A percentile compares a stretch with the other conserved stretches of the same genome.
Evolutionary conservation across 345 rosid genomes (phyloP).

Genomic region (Tarenaya hassleriana): DNA sequence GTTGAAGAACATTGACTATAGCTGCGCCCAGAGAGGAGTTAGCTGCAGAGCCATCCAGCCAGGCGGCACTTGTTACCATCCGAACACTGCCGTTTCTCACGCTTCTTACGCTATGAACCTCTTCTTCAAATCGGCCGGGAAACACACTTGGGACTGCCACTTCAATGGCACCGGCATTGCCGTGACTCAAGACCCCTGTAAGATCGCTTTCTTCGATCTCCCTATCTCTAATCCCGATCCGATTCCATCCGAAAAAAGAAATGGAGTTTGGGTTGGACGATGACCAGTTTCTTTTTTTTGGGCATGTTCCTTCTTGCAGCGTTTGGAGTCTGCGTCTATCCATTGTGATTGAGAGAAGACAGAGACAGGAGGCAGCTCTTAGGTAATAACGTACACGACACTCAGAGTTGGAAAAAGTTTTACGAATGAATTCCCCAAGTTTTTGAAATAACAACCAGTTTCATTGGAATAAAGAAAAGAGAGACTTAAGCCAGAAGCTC

Average conservation of each 20-base stretch:
- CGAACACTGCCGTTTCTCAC: slow-evolving; percentile 14
- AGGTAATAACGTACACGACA: no score
- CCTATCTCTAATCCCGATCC: no score
- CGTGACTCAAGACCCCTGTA: slow-evolving; percentile 26
- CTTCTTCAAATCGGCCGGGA: slow-evolving; percentile 28
- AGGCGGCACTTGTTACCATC: slow-evolving; percentile 32
- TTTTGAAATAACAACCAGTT: no score
- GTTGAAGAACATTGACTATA: slow-evolving; percentile 27
- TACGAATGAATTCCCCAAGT: no score
- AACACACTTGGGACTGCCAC: slow-evolving; percentile 26
- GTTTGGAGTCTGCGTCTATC: no score
- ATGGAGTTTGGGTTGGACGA: no score
- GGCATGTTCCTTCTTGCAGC: no score
- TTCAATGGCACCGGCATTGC: slow-evolving; percentile 29
- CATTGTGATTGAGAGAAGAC: no score
- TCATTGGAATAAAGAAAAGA: neutral
- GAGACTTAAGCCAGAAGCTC: neutral
- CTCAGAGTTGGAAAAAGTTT: no score
- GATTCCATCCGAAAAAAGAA: no score
- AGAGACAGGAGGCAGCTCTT: no score
- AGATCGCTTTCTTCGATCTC: neutral
- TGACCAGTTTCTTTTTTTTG: no score
- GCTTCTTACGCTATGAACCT: slow-evolving; percentile 34
- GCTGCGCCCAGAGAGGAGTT: slow-evolving; percentile 29
- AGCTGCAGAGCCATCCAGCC: slow-evolving; percentile 35